Conservation (phyloP, 192 early-diverging fungal species). For the Chytriomyces confervae region DNA sequence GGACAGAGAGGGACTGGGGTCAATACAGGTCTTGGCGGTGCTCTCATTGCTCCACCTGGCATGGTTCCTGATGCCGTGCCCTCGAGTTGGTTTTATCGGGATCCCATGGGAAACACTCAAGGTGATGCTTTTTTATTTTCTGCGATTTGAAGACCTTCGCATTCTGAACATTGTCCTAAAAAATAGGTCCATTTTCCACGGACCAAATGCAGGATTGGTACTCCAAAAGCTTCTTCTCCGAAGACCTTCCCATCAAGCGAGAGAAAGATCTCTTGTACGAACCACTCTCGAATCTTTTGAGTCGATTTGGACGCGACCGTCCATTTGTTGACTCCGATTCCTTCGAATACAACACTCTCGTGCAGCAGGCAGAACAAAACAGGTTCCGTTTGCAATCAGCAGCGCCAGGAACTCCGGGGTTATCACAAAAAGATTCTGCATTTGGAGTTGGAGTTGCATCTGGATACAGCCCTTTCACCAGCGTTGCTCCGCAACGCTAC, state of each 20-base stretch:
- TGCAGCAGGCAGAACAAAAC: background rate
- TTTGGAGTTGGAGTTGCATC: background rate
- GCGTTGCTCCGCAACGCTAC: background rate
- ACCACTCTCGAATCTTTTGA: conserved; percentile 72
- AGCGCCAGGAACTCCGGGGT: conserved; percentile 4
- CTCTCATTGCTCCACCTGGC: background rate
- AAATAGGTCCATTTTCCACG: conserved; percentile 80
- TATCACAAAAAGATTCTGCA: background rate
- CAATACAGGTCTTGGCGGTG: background rate
- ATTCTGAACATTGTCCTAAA: background rate
- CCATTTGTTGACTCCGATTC: conserved; percentile 67
- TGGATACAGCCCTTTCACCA: conserved; percentile 29
- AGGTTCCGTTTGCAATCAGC: background rate
- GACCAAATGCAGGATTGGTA: conserved; percentile 97
- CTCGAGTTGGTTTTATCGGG: conserved; percentile 80
- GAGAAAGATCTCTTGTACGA: conserved; percentile 81
- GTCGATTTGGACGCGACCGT: conserved; percentile 69
- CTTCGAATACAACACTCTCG: background rate
- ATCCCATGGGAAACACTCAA: conserved; percentile 83
- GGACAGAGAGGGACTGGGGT: background rate
- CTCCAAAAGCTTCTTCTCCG: conserved; percentile 81
- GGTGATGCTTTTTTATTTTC: conserved; percentile 22
- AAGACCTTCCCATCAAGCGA: conserved; percentile 79
- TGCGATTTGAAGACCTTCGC: background rate
- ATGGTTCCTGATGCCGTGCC: conserved; percentile 1